Conservation (phyloP, 208 protist genomes). For the Wallacemonas sp. region DNA sequence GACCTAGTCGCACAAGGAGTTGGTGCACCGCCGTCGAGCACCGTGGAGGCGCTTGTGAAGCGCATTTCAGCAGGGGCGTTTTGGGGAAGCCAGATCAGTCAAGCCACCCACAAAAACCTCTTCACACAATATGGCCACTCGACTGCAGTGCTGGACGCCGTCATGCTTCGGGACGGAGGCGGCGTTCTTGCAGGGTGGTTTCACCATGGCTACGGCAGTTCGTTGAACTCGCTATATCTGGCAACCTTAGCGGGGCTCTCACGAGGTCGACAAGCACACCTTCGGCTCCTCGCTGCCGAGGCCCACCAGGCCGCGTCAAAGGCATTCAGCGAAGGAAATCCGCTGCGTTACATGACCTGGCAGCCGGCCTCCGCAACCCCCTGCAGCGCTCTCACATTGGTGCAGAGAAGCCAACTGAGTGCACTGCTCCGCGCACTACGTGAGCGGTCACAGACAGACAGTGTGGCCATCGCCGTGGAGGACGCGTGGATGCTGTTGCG, state of each 20-base stretch:
- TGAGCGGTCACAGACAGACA: neutral
- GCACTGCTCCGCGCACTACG: neutral
- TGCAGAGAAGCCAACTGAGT: neutral
- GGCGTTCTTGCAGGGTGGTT: conserved; percentile 42
- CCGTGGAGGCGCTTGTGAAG: neutral
- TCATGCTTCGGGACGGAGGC: conserved; percentile 31
- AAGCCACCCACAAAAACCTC: too few species aligned
- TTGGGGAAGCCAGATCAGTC: conserved; percentile 1
- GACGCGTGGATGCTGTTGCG: conserved; percentile 4
- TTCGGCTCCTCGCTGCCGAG: neutral
- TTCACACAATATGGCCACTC: too few species aligned
- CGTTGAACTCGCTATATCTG: neutral
- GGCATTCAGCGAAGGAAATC: neutral
- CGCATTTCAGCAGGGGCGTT: neutral
- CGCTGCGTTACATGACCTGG: neutral
- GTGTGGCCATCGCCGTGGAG: neutral
- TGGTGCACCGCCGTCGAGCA: neutral
- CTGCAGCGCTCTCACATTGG: neutral
- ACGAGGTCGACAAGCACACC: neutral
- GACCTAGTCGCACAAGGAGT: neutral
- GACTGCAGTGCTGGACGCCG: conserved; percentile 43
- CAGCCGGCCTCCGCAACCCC: neutral
- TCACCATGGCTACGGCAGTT: conserved; percentile 8
- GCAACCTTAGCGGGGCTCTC: neutral
- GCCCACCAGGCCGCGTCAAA: neutral